phyloP scores from a whole-genome alignment of 2,329 filamentous ascomycete genomes.

The Arthrobotrys musiformis region DNA sequence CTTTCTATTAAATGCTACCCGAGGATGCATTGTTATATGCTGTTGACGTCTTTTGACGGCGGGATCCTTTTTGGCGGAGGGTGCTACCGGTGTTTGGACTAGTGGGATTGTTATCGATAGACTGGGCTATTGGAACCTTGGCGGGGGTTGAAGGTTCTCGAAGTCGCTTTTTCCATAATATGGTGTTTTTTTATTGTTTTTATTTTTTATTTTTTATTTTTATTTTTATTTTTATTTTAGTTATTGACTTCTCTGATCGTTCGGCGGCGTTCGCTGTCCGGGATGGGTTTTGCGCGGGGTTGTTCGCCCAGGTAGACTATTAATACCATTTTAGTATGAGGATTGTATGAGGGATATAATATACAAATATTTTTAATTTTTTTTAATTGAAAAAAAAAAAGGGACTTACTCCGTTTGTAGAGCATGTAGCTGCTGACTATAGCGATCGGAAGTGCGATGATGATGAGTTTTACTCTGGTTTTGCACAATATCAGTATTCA shows the following conservation, averaged over 20 bases:
- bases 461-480: conserved; percentile 55
- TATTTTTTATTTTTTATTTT: background rate
- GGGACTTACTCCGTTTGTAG: conserved; percentile 57
- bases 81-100: background rate
- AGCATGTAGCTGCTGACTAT: conserved; percentile 58
- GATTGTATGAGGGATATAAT: background rate
- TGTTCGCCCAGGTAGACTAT: conserved; percentile 56
- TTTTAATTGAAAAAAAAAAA: no score
- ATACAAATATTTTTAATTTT: no score
- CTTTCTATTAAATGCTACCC: background rate
- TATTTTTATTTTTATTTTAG: background rate
- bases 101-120: background rate
- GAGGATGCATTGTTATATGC: no score
- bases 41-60: background rate
- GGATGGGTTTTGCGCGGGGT: conserved; percentile 20
- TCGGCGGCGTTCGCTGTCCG: background rate
- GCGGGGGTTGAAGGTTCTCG: no score
- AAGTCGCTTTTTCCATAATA: no score
- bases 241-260: background rate
- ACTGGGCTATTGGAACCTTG: background rate
- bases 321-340: background rate
- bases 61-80: no score
- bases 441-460: conserved; percentile 58
- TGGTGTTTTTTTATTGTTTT: background rate
- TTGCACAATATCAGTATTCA: background rate